A percentile compares a stretch with the other conserved stretches of the same genome.
Evolutionary conservation across 495 filamentous ascomycete genomes (phyloP).

Genomic region (Xylaria sp.): DNA sequence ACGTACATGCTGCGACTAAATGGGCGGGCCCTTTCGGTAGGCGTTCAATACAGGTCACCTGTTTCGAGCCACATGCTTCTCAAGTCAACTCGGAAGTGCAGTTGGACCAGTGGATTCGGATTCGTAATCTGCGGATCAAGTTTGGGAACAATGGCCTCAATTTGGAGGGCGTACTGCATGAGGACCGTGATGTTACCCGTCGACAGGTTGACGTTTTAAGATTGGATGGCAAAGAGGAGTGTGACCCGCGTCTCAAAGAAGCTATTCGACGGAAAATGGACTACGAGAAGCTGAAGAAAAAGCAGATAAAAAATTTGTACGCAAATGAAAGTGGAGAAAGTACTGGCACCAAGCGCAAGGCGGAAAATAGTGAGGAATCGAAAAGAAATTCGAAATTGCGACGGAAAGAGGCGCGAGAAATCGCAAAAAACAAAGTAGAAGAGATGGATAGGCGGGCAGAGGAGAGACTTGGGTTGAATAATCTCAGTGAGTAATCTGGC

Average conservation of each 20-base stretch:
- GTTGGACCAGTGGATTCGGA: constrained; percentile 63
- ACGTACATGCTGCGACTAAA: constrained; percentile 28
- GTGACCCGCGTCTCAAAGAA: constrained; percentile 64
- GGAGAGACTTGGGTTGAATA: constrained; percentile 39
- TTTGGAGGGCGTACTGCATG: constrained; percentile 76
- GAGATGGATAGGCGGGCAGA: constrained; percentile 42
- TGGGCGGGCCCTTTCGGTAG: constrained; percentile 85
- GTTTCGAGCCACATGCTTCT: constrained; percentile 72
- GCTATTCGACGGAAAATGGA: constrained; percentile 67
- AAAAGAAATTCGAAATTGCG: constrained; percentile 33
- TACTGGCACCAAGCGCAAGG: constrained; percentile 44
- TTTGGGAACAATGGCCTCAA: constrained; percentile 53
- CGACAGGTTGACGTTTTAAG: constrained; percentile 62
- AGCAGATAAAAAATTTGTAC: constrained; percentile 49
- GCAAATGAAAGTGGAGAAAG: constrained; percentile 33
- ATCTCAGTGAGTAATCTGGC: constrained; percentile 26
- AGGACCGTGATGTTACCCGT: constrained; percentile 59
- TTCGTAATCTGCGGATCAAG: constrained; percentile 80
- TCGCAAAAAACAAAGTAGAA: constrained; percentile 36
- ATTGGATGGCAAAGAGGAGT: constrained; percentile 37
- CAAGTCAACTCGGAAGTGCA: constrained; percentile 63
- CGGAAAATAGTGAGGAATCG: constrained; percentile 33
- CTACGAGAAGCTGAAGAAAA: constrained; percentile 63
- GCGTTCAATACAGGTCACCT: constrained; percentile 72
- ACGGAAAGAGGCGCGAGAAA: constrained; percentile 30